Conservation (phyloP, 2,329 filamentous ascomycete species). For the Fusarium redolens region DNA sequence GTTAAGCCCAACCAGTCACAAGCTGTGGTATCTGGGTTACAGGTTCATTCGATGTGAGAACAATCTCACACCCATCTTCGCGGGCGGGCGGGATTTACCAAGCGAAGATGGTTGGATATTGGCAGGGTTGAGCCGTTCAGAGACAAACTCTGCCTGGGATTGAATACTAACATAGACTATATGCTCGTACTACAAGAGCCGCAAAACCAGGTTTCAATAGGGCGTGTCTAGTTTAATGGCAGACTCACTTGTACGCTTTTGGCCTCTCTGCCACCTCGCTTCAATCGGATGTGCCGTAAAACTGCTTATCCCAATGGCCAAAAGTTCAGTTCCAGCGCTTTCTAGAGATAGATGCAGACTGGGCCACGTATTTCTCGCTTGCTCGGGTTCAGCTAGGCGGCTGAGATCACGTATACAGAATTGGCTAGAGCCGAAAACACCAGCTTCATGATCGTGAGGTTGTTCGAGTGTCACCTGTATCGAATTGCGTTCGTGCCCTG, state of each 20-base stretch:
- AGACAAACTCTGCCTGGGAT: neutral
- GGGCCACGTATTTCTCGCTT: neutral
- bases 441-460: neutral
- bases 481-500: neutral
- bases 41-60: slow-evolving; percentile 8
- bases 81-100: slow-evolving; percentile 2
- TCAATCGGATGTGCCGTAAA: neutral
- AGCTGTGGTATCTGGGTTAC: neutral
- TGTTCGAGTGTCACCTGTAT: neutral
- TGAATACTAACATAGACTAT: neutral
- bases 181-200: neutral
- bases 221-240: neutral
- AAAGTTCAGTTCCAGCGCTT: neutral
- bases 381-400: neutral
- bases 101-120: neutral
- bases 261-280: neutral
- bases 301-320: neutral
- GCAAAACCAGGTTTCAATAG: neutral
- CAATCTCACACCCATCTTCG: neutral
- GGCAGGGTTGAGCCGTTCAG: neutral
- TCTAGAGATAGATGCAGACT: neutral
- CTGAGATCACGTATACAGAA: neutral
- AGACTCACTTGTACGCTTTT: neutral
- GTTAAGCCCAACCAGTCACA: slow-evolving; percentile 22
- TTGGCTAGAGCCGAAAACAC: neutral